Conservation (phyloP, 306 rosid genomes). For the Lablab purpureus region DNA sequence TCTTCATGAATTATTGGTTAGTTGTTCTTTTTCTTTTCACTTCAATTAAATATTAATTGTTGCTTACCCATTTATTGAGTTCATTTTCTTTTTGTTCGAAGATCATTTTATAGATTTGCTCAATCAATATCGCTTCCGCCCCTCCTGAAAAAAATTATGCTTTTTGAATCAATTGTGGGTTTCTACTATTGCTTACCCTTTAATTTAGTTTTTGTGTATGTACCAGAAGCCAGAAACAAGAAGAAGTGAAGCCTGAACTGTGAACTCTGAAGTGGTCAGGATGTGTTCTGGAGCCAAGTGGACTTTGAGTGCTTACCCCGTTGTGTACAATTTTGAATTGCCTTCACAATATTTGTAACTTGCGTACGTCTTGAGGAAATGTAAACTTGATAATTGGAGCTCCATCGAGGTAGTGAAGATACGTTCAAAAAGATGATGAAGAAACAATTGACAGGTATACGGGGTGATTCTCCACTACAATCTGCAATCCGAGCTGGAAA, state of each 20-base stretch:
- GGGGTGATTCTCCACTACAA: constrained; percentile 67
- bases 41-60: constrained; percentile 10
- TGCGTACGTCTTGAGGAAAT: constrained; percentile 39
- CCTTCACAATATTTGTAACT: constrained; percentile 39
- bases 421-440: constrained; percentile 55
- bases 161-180: constrained; percentile 24
- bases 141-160: background rate
- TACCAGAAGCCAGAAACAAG: background rate
- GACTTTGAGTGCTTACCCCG: constrained; percentile 32
- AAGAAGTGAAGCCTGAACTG: constrained; percentile 23
- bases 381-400: constrained; percentile 38
- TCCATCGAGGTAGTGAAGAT: constrained; percentile 44
- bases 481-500: constrained; percentile 68
- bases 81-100: background rate
- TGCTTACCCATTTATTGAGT: constrained; percentile 1
- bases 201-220: background rate
- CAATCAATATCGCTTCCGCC: background rate
- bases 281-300: constrained; percentile 13
- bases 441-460: constrained; percentile 65
- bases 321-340: constrained; percentile 38
- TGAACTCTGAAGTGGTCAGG: constrained; percentile 40
- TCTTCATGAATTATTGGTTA: constrained; percentile 24
- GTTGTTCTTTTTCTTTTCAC: constrained; percentile 22
- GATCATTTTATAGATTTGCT: constrained; percentile 20
- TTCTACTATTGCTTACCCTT: constrained; percentile 15